Evolutionary conservation across 169 alveolate genomes (phyloP).

Genomic region (Eimeria zaria): DNA sequence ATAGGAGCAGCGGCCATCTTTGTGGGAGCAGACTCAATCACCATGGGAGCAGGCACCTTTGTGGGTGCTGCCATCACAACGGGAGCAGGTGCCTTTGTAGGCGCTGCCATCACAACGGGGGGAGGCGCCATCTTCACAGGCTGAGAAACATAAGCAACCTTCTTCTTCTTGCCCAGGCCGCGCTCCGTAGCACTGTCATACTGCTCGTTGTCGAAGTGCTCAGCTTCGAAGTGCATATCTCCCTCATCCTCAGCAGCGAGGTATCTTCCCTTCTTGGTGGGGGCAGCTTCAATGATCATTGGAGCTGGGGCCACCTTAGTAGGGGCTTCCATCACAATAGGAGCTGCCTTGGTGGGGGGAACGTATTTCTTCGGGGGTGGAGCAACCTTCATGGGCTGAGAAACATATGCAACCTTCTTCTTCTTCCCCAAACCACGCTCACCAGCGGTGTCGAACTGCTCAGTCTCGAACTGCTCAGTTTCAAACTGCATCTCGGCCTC

Average conservation of each 20-base stretch:
- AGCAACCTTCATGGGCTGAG: neutral
- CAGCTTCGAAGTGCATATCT: neutral
- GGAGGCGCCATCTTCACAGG: conserved; percentile 23
- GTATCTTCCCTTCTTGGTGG: conserved; percentile 39
- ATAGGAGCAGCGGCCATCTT: conserved; percentile 42
- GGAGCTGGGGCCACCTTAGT: neutral
- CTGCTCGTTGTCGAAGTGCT: neutral
- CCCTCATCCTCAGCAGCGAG: conserved; percentile 45
- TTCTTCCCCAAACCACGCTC: conserved; percentile 65
- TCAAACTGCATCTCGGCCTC: conserved; percentile 35
- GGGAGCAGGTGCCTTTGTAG: conserved; percentile 18
- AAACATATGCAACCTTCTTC: neutral
- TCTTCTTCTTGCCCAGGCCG: conserved; percentile 54
- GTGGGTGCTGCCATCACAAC: neutral
- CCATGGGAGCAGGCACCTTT: conserved; percentile 24
- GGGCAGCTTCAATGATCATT: conserved; percentile 20
- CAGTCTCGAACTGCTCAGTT: conserved; percentile 4
- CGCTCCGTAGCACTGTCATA: conserved; percentile 9
- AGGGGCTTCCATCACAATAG: neutral
- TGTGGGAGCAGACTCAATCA: neutral
- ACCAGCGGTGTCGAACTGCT: neutral
- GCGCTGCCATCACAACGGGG: conserved; percentile 3
- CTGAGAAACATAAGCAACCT: neutral
- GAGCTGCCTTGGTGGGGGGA: conserved; percentile 21
- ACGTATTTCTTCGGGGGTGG: neutral